phyloP scores from a whole-genome alignment of 2,329 filamentous ascomycete species.

The Hymenoscyphus fraxineus region DNA sequence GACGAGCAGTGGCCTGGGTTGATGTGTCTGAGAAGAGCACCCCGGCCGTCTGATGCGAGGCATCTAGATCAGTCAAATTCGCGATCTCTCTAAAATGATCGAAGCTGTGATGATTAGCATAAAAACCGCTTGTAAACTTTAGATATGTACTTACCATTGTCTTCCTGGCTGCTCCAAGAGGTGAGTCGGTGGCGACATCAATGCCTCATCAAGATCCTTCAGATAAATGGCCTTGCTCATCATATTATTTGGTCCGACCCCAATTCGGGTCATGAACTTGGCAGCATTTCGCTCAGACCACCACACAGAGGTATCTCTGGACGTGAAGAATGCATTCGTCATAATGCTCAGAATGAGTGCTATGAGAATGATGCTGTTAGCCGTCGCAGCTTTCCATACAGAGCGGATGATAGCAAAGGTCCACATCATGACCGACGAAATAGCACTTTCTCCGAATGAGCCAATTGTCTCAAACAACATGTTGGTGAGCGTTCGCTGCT shows the following conservation, averaged over 20 bases:
- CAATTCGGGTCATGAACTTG: slow-evolving; percentile 76
- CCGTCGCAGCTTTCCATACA: slow-evolving; percentile 63
- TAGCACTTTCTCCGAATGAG: slow-evolving; percentile 71
- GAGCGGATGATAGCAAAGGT: slow-evolving; percentile 62
- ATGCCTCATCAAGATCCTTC: slow-evolving; percentile 68
- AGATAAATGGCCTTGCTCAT: slow-evolving; percentile 88
- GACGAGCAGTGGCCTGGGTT: slow-evolving; percentile 52
- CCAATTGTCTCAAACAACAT: slow-evolving; percentile 69
- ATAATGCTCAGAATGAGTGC: slow-evolving; percentile 66
- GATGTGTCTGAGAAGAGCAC: slow-evolving; percentile 44
- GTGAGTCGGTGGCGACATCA: slow-evolving; percentile 26
- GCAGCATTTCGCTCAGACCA: slow-evolving; percentile 79
- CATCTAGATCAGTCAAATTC: slow-evolving; percentile 55
- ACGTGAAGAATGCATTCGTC: slow-evolving; percentile 72
- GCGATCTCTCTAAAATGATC: slow-evolving; percentile 58
- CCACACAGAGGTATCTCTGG: slow-evolving; percentile 71
- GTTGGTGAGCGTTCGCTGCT: slow-evolving; percentile 56
- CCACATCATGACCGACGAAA: slow-evolving; percentile 75
- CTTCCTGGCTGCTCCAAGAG: slow-evolving; percentile 39
- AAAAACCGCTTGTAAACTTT: not conserved
- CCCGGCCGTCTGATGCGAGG: slow-evolving; percentile 51
- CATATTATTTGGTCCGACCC: slow-evolving; percentile 70
- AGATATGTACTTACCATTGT: slow-evolving; percentile 42
- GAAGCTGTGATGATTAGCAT: slow-evolving; percentile 43
- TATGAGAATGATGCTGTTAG: slow-evolving; percentile 69